A percentile compares a stretch with the other conserved stretches of the same genome.
Conservation (phyloP, 257 asterid genomes). For the Mentha longifolia region DNA sequence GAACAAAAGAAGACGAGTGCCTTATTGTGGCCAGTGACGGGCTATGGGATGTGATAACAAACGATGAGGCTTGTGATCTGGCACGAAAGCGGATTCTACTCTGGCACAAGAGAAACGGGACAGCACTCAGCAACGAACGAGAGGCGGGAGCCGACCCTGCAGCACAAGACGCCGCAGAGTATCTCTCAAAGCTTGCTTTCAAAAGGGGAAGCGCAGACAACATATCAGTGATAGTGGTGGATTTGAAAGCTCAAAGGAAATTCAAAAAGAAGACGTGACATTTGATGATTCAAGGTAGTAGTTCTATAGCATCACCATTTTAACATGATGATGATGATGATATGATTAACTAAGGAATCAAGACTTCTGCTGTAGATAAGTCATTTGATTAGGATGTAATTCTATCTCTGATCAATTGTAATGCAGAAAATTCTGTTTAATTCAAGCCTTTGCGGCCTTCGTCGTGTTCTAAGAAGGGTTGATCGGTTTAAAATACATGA, state of each 20-base stretch:
- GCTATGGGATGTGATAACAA: constrained; percentile 54
- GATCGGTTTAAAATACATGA: no score
- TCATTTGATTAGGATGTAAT: constrained; percentile 28
- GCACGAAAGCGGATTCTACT: constrained; percentile 50
- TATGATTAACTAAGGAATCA: constrained; percentile 6
- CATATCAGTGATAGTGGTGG: constrained; percentile 52
- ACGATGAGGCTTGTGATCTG: constrained; percentile 56
- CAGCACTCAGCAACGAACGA: constrained; percentile 24
- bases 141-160: constrained; percentile 44
- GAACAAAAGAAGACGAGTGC: constrained; percentile 58
- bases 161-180: constrained; percentile 55
- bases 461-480: no score
- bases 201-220: constrained; percentile 58
- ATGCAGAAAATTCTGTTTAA: constrained; percentile 7
- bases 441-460: background rate
- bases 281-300: background rate
- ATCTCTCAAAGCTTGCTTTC: constrained; percentile 48
- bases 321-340: background rate
- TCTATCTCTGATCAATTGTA: constrained; percentile 23
- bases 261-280: constrained; percentile 41
- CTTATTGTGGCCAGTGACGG: constrained; percentile 60
- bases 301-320: background rate
- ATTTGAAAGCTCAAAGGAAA: constrained; percentile 57
- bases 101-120: constrained; percentile 55
- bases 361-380: constrained; percentile 18